A percentile compares a stretch with the other conserved stretches of the same genome.
These are phyloP conservation scores for Phytopythium helicoides DNA, from an alignment of 352 stramenopile species.

Conservation along the genomic window DNA sequence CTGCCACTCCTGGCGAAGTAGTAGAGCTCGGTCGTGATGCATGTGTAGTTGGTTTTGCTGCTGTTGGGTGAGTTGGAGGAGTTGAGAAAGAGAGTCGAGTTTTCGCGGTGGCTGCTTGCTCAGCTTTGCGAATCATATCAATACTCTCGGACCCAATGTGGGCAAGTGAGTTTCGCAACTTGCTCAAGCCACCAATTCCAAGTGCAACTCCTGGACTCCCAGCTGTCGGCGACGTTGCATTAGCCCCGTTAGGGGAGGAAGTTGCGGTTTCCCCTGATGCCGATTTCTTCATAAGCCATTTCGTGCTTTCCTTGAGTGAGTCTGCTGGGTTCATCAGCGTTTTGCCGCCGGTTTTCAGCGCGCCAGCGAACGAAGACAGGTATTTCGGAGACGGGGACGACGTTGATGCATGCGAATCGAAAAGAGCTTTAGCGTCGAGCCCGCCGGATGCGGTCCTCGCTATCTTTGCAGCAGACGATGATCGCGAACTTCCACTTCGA, in stretches of 20 bases:
- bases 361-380: conserved; percentile 66
- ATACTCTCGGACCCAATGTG: conserved; percentile 69
- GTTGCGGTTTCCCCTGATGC: too few species aligned
- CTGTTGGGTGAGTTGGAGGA: conserved; percentile 14
- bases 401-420: conserved; percentile 18
- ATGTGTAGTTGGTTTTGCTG: conserved; percentile 8
- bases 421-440: conserved; percentile 38
- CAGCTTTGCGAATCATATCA: conserved; percentile 75
- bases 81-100: conserved; percentile 37
- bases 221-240: background rate
- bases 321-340: conserved; percentile 55
- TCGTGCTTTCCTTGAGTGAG: conserved; percentile 60
- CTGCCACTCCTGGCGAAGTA: background rate
- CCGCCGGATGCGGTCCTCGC: conserved; percentile 6
- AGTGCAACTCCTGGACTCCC: conserved; percentile 25
- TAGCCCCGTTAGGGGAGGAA: conserved; percentile 6
- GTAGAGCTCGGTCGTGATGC: conserved; percentile 16
- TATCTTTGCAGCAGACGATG: background rate
- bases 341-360: conserved; percentile 68
- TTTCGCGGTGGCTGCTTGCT: conserved; percentile 53
- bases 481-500: conserved; percentile 1
- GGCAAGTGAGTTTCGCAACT: conserved; percentile 53
- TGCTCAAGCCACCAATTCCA: conserved; percentile 30
- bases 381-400: conserved; percentile 21
- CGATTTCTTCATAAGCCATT: conserved; percentile 81